Evolutionary conservation across 768 basidiomycete genomes (phyloP).

Genomic region (Ramaria rubella): DNA sequence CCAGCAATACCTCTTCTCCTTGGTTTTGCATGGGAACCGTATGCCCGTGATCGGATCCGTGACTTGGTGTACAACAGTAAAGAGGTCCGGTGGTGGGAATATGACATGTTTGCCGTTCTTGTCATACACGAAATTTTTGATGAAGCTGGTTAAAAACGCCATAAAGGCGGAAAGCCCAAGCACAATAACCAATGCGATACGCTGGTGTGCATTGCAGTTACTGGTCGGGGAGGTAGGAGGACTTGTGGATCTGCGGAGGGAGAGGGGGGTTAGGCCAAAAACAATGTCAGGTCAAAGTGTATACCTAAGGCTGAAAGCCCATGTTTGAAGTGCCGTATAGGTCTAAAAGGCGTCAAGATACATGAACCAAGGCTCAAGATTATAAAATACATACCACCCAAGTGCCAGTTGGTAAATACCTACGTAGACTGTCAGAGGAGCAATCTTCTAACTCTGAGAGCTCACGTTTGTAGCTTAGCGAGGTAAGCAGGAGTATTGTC

Average conservation of each 20-base stretch:
- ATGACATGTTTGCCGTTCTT: not conserved
- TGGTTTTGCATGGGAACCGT: constrained; percentile 2
- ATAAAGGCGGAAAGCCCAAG: not conserved
- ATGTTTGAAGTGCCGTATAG: constrained; percentile 5
- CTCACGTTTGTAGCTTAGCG: constrained; percentile 4
- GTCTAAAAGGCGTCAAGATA: not conserved
- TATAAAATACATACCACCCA: constrained; percentile 2
- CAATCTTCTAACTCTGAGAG: not conserved
- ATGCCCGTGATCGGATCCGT: not conserved
- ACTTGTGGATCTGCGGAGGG: not conserved
- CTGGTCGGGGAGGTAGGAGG: not conserved
- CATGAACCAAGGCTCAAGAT: not conserved
- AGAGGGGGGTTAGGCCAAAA: not conserved
- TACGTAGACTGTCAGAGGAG: not conserved
- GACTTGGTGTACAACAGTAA: not conserved
- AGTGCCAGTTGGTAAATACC: constrained; percentile 7
- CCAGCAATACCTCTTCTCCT: not conserved
- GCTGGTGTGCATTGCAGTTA: constrained; percentile 4
- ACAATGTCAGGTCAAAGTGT: not conserved
- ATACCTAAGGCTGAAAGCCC: constrained; percentile 6
- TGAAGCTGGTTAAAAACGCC: not conserved
- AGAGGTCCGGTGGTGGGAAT: constrained; percentile 1
- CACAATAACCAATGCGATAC: not conserved
- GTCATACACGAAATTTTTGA: constrained; percentile 2
- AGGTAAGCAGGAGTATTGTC: not conserved